These are phyloP conservation scores for Colletotrichum godetiae DNA, from an alignment of 2,329 filamentous ascomycete genomes.

Conservation along the genomic window DNA sequence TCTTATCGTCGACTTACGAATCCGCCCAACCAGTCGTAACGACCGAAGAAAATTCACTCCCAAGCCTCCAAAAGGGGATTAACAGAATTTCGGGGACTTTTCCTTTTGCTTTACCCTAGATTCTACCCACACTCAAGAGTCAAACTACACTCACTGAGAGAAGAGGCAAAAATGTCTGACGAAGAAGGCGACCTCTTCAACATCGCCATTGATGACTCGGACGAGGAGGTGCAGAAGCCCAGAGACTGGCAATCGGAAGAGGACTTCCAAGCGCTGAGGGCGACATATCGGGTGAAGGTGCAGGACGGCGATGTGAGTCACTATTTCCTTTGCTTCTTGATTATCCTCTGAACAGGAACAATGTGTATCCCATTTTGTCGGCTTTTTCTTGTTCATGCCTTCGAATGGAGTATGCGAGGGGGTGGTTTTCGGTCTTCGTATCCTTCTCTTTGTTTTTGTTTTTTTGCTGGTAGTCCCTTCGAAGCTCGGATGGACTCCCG, in stretches of 20 bases:
- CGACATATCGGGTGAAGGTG: slow-evolving; percentile 58
- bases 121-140: no score
- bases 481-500: neutral
- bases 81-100: no score
- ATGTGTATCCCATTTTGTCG: neutral
- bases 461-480: neutral
- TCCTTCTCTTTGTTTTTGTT: neutral
- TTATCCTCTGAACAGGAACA: neutral
- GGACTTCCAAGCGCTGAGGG: slow-evolving; percentile 59
- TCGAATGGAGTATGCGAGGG: neutral
- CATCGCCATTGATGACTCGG: slow-evolving; percentile 46
- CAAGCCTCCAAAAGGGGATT: neutral
- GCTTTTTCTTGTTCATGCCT: neutral
- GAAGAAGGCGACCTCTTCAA: slow-evolving; percentile 46
- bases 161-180: slow-evolving; percentile 25
- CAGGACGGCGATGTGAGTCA: slow-evolving; percentile 65
- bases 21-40: neutral
- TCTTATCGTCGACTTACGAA: neutral
- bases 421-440: neutral
- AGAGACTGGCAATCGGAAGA: slow-evolving; percentile 60
- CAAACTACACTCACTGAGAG: neutral
- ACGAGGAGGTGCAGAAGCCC: slow-evolving; percentile 44
- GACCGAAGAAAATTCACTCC: neutral
- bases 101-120: no score
- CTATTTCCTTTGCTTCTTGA: neutral